A percentile compares a stretch with the other conserved stretches of the same genome.
phyloP scores from a whole-genome alignment of 2,329 filamentous ascomycete species.

The Curvularia hawaiiensis region DNA sequence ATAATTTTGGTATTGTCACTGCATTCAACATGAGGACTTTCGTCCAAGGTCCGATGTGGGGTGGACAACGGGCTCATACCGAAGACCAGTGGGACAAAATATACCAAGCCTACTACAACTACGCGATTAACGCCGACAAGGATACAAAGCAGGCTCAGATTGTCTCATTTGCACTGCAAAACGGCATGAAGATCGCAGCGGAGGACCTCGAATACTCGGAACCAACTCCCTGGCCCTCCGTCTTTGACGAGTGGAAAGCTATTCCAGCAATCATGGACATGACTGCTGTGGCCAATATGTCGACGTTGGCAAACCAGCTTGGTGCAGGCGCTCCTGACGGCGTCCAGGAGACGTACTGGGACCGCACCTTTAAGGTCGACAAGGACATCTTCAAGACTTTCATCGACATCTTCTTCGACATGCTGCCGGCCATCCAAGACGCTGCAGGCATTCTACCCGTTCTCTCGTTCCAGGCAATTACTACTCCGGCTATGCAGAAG shows the following conservation, averaged over 20 bases:
- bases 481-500: conserved; percentile 23
- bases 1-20: conserved; percentile 45
- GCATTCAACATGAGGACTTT: conserved; percentile 31
- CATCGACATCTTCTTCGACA: conserved; percentile 30
- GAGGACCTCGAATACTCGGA: conserved; percentile 34
- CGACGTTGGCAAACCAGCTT: conserved; percentile 28
- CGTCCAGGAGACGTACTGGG: conserved; percentile 36
- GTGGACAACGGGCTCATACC: conserved; percentile 23
- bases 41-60: conserved; percentile 38
- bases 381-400: conserved; percentile 23
- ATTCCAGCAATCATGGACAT: conserved; percentile 33
- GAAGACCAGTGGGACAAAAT: conserved; percentile 27
- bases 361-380: conserved; percentile 33
- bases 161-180: conserved; percentile 27
- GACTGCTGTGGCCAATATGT: conserved; percentile 29
- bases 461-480: conserved; percentile 37
- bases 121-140: conserved; percentile 20
- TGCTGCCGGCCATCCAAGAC: conserved; percentile 28
- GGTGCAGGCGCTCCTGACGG: conserved; percentile 21
- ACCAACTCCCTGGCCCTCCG: conserved; percentile 26
- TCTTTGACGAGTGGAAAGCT: conserved; percentile 35
- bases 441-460: conserved; percentile 30
- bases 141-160: conserved; percentile 28
- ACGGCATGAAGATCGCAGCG: conserved; percentile 23
- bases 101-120: conserved; percentile 24